phyloP scores from a whole-genome alignment of 352 stramenopile species.

The Pythium brachiatum region DNA sequence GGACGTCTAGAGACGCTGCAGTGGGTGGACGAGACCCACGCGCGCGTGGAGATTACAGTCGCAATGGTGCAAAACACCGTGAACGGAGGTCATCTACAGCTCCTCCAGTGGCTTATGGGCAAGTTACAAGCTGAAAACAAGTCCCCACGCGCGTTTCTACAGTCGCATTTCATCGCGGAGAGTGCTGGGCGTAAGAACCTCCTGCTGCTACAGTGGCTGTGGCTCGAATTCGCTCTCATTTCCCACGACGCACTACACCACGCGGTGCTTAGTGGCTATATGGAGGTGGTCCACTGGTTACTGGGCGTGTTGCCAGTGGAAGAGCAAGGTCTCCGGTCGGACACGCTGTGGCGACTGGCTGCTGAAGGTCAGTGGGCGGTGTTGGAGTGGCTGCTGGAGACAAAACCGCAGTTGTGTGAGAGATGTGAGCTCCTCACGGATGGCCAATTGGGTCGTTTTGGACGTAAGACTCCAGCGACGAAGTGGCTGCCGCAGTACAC shows the following conservation, averaged over 20 bases:
- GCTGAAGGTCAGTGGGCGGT: background rate
- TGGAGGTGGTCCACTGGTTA: slow-evolving; percentile 2
- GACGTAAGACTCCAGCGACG: too few relatives aligned
- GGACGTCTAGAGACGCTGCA: slow-evolving; percentile 1
- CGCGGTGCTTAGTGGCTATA: background rate
- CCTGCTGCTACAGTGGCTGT: slow-evolving; percentile 5
- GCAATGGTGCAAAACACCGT: slow-evolving; percentile 2
- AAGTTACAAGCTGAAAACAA: background rate
- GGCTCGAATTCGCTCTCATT: background rate
- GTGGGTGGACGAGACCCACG: slow-evolving; percentile 9
- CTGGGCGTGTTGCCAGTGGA: background rate
- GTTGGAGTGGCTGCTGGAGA: slow-evolving; percentile 4
- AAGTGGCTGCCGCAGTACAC: background rate
- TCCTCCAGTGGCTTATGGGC: slow-evolving; percentile 4
- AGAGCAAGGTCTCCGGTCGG: background rate
- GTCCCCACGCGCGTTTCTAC: slow-evolving; percentile 1
- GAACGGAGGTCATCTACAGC: slow-evolving; percentile 1
- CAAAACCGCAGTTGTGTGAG: background rate
- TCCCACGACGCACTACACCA: background rate
- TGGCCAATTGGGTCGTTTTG: background rate
- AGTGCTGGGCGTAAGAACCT: background rate
- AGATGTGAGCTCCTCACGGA: background rate
- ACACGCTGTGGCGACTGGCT: background rate
- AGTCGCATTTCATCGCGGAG: background rate
- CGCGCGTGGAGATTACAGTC: background rate